These are phyloP conservation scores for maize (Zea mays) DNA, from an alignment of 176 grass and related monocot genomes.

Conservation along the genomic window DNA sequence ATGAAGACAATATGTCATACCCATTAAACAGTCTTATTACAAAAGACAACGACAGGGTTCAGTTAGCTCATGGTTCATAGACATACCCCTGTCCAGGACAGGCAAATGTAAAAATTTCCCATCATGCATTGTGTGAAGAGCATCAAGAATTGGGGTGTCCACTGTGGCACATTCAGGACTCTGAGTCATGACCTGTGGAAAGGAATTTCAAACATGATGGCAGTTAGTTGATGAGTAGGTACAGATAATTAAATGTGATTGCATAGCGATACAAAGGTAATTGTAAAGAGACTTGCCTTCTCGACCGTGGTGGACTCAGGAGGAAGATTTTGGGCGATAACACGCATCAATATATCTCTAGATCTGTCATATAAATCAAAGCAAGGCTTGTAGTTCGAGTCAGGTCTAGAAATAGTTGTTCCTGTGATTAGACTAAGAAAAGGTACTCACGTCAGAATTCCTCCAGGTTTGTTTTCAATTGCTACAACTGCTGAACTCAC, in stretches of 20 bases:
- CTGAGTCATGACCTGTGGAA: constrained; percentile 91
- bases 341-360: constrained; percentile 93
- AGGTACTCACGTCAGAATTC: constrained; percentile 81
- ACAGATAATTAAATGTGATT: neutral
- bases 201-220: constrained; percentile 33
- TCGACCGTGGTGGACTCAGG: constrained; percentile 86
- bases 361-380: constrained; percentile 52
- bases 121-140: constrained; percentile 95
- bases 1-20: constrained; percentile 28
- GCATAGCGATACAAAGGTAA: constrained; percentile 16
- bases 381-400: constrained; percentile 7
- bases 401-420: constrained; percentile 6
- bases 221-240: neutral
- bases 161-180: constrained; percentile 91
- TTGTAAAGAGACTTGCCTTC: constrained; percentile 60
- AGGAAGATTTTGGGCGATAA: constrained; percentile 73
- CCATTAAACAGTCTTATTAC: neutral
- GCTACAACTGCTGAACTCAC: constrained; percentile 80
- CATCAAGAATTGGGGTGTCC: constrained; percentile 89
- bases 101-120: constrained; percentile 93
- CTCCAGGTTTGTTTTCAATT: constrained; percentile 83
- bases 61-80: neutral
- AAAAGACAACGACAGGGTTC: neutral
- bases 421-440: constrained; percentile 14
- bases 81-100: constrained; percentile 78